Percentiles rank a stretch among this genome's conserved stretches.
These are phyloP conservation scores for Rhodotorula sp. DNA, from an alignment of 1,284 basidiomycete genomes.

Conservation along the genomic window DNA sequence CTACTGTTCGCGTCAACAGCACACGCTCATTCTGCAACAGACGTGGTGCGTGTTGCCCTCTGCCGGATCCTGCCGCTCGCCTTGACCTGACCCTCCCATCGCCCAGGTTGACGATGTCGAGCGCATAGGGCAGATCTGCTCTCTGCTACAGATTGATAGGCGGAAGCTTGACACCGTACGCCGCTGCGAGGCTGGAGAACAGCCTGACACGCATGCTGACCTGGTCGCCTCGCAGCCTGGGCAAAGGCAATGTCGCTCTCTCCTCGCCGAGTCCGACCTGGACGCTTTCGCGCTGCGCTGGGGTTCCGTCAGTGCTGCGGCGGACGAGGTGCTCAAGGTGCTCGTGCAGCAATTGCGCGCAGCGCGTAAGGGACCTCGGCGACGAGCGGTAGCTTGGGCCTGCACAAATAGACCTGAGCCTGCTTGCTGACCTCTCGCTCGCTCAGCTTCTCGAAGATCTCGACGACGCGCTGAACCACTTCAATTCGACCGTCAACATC, in stretches of 20 bases:
- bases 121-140: too few relatives aligned
- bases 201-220: too few relatives aligned
- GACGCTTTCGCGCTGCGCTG: not conserved
- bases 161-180: not conserved
- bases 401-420: too few relatives aligned
- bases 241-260: not conserved
- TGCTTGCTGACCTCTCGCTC: not conserved
- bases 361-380: not conserved
- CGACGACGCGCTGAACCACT: not conserved
- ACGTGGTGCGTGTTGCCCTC: too few relatives aligned
- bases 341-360: not conserved
- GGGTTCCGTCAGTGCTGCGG: not conserved
- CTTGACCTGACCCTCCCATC: too few relatives aligned
- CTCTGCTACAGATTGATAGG: not conserved
- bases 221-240: not conserved
- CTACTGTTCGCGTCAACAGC: too few relatives aligned
- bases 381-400: not conserved
- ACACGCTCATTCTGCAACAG: too few relatives aligned
- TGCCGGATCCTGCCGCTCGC: too few relatives aligned
- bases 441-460: not conserved
- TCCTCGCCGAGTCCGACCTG: not conserved
- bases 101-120: too few relatives aligned
- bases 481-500: not conserved
- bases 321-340: not conserved
- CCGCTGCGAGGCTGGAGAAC: not conserved